Base-by-base conservation (phyloP, 306 rosid species). In the Ochetophila trinervis region DNA sequence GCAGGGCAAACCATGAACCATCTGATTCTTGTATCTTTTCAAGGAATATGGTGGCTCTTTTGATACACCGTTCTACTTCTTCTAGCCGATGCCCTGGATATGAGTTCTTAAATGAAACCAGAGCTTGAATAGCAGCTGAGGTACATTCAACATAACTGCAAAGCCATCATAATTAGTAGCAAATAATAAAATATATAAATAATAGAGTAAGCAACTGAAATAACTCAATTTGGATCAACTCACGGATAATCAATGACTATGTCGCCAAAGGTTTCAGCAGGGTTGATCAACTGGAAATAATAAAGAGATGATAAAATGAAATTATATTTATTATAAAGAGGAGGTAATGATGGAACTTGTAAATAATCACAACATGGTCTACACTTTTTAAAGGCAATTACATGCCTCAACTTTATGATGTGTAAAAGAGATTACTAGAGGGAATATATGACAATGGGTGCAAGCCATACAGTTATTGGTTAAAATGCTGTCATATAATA, bases 211-310 rank as follows among this genome's bases (percentile, higher is more conserved):
- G 30, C 49, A 73, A 73, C n/a, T 63, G 36, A 62, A 59, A 49
- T 40, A 65, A 70, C 40, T 60, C 62, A 70, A 79, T 74, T 58
- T 52, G 48, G 48, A 71, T 69, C 52, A 79, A 70, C 97, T 88
- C 78, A 92, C 98, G 90, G 76, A 80, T 92, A 92, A 79, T 92
- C 98, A 68, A 92, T 87, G 66, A 92, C 96, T 30, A 92, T 92
- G 80, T 92, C 98, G 37, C 98, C 98, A 66, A 92, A 92, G 45
- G 96, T 92, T 73, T 92, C 96, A 53, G 96, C 96, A 66, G 98
- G 96, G 65, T 92, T 89, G 84, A 87, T 77, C 76, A 89, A 51
- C 96, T 92, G 98, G 30, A 55, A 70, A 82, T 11, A 76, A 49
- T 57, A 59, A 75, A 73, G 57, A 62, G 53, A 68, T 35, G 49